Conservation (phyloP, 2,329 filamentous ascomycete species). For the Chalaropsis thielavioides region DNA sequence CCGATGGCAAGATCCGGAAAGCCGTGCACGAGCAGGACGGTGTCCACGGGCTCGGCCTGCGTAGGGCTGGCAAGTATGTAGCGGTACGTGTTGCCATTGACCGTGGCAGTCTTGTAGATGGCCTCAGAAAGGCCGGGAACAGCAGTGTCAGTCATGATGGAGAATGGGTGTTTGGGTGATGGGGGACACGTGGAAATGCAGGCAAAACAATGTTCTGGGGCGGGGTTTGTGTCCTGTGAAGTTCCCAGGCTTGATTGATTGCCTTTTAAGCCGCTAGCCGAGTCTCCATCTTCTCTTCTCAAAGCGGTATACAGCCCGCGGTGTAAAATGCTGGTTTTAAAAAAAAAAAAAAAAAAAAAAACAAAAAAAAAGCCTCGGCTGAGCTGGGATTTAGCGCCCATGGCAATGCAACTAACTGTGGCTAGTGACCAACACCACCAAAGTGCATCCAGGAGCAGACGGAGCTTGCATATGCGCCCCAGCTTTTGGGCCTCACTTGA, state of each 20-base stretch:
- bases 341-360: background rate
- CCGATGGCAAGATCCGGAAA: slow-evolving; percentile 72
- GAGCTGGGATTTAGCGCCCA: no score
- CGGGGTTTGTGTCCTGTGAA: no score
- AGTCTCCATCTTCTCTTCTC: background rate
- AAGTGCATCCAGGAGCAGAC: no score
- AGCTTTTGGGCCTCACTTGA: no score
- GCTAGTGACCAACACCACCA: no score
- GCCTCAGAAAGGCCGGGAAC: slow-evolving; percentile 28
- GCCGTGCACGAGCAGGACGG: slow-evolving; percentile 51
- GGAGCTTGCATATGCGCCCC: no score
- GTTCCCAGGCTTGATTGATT: no score
- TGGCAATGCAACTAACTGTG: no score
- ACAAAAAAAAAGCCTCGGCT: background rate
- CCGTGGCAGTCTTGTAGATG: slow-evolving; percentile 28
- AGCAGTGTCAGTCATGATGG: slow-evolving; percentile 8
- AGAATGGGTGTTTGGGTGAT: background rate
- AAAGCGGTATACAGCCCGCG: background rate
- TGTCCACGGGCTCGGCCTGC: slow-evolving; percentile 30
- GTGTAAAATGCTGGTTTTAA: background rate
- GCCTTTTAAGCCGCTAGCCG: background rate
- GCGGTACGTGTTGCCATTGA: slow-evolving; percentile 47
- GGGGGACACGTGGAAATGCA: background rate
- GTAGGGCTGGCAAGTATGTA: slow-evolving; percentile 43
- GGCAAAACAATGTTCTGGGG: no score